A percentile compares a stretch with the other conserved stretches of the same genome.
Conservation (phyloP, 2,329 filamentous ascomycete genomes). For the Beauveria sp. region DNA sequence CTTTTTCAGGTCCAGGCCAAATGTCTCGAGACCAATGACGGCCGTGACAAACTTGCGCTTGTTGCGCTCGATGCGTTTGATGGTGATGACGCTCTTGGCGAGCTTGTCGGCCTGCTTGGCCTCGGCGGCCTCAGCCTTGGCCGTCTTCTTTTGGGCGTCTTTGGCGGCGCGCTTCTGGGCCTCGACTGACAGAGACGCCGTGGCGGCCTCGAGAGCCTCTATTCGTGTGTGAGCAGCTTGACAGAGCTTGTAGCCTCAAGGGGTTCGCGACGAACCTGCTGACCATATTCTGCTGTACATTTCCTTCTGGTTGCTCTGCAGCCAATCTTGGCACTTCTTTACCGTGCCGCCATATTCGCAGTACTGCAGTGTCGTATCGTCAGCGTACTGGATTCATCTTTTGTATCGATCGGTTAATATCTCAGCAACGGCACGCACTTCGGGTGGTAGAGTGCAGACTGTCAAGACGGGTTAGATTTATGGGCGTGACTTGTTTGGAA, state of each 20-base stretch:
- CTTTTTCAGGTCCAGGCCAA: conserved; percentile 91
- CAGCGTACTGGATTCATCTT: conserved; percentile 14
- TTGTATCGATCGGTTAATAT: conserved; percentile 8
- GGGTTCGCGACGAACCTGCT: conserved; percentile 49
- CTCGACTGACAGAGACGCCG: conserved; percentile 78
- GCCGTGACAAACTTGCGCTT: conserved; percentile 96
- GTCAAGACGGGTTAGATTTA: conserved; percentile 11
- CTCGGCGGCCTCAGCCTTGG: conserved; percentile 84
- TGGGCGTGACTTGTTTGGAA: neutral
- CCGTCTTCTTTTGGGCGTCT: conserved; percentile 93
- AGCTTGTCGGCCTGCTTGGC: conserved; percentile 76
- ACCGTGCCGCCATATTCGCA: conserved; percentile 96
- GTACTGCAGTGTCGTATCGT: conserved; percentile 55
- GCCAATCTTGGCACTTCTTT: conserved; percentile 97
- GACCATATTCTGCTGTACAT: conserved; percentile 81
- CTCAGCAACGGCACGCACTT: conserved; percentile 34
- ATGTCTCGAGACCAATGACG: conserved; percentile 82
- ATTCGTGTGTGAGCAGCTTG: conserved; percentile 10
- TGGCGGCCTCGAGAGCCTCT: conserved; percentile 78
- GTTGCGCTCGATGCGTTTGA: conserved; percentile 96
- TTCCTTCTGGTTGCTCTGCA: conserved; percentile 63
- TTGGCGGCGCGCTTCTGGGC: conserved; percentile 93
- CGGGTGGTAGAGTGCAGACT: conserved; percentile 60
- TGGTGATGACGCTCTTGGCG: conserved; percentile 73
- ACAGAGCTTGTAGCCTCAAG: too few species aligned